Evolutionary conservation across 2,329 filamentous ascomycete species (phyloP).

Genomic region (Claviceps cyperi): DNA sequence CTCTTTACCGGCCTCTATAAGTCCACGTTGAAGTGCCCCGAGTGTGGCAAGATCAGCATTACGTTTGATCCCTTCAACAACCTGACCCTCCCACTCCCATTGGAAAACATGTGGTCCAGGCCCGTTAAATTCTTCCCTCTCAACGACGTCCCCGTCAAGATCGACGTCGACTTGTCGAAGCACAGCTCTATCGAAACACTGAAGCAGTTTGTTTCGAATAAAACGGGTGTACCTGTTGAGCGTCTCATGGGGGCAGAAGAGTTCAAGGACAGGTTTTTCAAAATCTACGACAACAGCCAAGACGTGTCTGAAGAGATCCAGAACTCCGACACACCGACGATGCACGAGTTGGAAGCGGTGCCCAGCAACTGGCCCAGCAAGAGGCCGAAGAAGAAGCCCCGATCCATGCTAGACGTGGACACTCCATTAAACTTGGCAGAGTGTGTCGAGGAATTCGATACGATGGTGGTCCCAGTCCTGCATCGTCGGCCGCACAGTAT

Average conservation of each 20-base stretch:
- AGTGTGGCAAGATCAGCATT: constrained; percentile 89
- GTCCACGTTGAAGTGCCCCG: constrained; percentile 85
- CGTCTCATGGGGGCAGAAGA: constrained; percentile 71
- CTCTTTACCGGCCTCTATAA: constrained; percentile 98
- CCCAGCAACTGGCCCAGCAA: constrained; percentile 66
- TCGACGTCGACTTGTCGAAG: constrained; percentile 70
- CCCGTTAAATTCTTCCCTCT: constrained; percentile 66
- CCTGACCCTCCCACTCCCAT: constrained; percentile 75
- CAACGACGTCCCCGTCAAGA: constrained; percentile 51
- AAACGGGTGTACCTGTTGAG: constrained; percentile 48
- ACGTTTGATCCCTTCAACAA: constrained; percentile 98
- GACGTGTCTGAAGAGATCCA: constrained; percentile 60
- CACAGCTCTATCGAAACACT: constrained; percentile 53
- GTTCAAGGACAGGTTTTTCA: constrained; percentile 74
- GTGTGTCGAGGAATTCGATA: constrained; percentile 49
- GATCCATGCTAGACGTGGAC: constrained; percentile 36
- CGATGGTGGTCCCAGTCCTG: constrained; percentile 56
- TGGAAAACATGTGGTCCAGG: constrained; percentile 69
- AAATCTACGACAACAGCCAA: constrained; percentile 57
- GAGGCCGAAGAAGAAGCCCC: constrained; percentile 27
- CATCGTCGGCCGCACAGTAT: constrained; percentile 35
- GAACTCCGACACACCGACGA: constrained; percentile 50
- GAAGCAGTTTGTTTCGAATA: constrained; percentile 55
- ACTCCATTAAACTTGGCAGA: constrained; percentile 30
- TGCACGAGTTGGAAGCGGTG: constrained; percentile 59